A percentile compares a stretch with the other conserved stretches of the same genome.
These are phyloP conservation scores for Pelagomonas calceolata DNA, from an alignment of 108 stramenopile genomes.

Conservation along the genomic window DNA sequence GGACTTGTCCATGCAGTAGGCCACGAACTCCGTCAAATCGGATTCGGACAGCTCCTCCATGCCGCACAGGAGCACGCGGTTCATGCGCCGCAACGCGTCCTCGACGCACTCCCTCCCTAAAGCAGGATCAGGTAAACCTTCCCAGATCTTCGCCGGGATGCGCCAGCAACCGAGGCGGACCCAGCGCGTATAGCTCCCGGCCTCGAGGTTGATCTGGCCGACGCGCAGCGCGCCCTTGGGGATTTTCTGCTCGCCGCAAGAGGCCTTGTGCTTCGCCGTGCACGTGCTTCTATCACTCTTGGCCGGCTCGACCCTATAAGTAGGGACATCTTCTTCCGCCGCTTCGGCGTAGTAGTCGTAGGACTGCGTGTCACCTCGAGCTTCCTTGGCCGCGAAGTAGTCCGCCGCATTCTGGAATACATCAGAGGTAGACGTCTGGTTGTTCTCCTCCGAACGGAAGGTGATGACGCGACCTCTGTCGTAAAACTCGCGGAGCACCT, in stretches of 20 bases:
- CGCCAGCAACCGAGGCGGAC: conserved; percentile 37
- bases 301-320: conserved; percentile 41
- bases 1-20: conserved; percentile 23
- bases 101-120: background rate
- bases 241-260: conserved; percentile 4
- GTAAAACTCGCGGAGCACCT: conserved; percentile 30
- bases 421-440: no score
- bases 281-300: conserved; percentile 25
- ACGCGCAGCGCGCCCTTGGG: conserved; percentile 26
- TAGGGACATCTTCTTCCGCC: conserved; percentile 28
- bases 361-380: background rate
- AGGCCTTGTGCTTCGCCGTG: conserved; percentile 1
- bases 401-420: background rate
- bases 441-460: conserved; percentile 11
- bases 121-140: background rate
- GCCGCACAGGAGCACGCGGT: conserved; percentile 37
- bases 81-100: conserved; percentile 12
- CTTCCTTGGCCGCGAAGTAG: background rate
- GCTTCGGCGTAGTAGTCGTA: conserved; percentile 34
- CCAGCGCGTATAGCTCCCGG: conserved; percentile 40
- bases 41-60: conserved; percentile 25
- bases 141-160: conserved; percentile 12
- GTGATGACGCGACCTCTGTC: conserved; percentile 13
- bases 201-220: conserved; percentile 25
- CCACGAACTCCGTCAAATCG: conserved; percentile 20